Conservation (phyloP, 345 rosid genomes). For the Eucalyptus erythrocorys region DNA sequence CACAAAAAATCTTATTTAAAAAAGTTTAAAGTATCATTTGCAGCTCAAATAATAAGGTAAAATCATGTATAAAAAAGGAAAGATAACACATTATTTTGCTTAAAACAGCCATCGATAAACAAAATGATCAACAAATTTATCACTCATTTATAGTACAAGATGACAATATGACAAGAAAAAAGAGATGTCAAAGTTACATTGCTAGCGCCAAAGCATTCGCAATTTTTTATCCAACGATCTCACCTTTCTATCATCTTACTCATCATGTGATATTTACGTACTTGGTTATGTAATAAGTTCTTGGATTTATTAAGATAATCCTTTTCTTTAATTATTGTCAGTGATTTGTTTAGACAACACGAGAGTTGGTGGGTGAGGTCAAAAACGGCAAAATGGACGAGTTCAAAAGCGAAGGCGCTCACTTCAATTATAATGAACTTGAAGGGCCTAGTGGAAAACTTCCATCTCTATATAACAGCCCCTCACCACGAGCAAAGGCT, state of each 20-base stretch:
- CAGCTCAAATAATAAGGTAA: neutral
- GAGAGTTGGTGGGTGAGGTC: neutral
- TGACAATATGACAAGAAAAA: too few relatives aligned
- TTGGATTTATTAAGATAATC: neutral
- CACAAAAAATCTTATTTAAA: neutral
- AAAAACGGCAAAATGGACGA: neutral
- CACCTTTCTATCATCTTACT: too few relatives aligned
- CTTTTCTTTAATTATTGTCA: neutral
- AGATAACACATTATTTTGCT: neutral
- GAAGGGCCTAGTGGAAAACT: neutral
- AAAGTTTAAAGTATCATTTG: neutral
- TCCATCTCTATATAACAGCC: neutral
- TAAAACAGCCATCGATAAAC: neutral
- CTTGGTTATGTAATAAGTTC: neutral
- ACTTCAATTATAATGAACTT: neutral
- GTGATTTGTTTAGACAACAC: neutral
- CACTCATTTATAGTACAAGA: too few relatives aligned
- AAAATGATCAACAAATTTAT: too few relatives aligned
- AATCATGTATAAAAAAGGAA: fast-evolving
- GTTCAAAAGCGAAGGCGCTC: neutral
- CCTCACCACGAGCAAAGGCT: neutral
- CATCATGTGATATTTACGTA: neutral
- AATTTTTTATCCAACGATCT: neutral
- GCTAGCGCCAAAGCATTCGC: fast-evolving
- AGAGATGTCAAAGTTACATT: neutral